A percentile compares a stretch with the other conserved stretches of the same genome.
These are phyloP conservation scores for Aspergillus versicolor DNA, from an alignment of 2,329 filamentous ascomycete genomes.

Conservation along the genomic window DNA sequence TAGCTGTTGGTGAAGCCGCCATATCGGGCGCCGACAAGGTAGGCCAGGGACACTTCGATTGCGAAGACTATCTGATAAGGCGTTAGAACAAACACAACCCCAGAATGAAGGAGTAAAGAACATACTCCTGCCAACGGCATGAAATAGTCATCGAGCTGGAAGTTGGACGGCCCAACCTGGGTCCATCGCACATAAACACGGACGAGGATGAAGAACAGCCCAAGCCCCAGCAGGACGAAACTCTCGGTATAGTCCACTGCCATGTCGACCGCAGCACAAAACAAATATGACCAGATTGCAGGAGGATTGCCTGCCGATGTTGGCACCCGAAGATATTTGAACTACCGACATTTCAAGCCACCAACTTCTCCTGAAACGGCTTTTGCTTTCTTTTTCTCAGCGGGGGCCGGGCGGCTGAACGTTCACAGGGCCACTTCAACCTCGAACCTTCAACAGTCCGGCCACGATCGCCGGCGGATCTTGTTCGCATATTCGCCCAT, in stretches of 20 bases:
- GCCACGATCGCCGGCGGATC: too few relatives aligned
- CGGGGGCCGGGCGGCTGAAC: too few relatives aligned
- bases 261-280: too few relatives aligned
- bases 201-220: constrained; percentile 48
- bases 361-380: too few relatives aligned
- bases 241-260: constrained; percentile 30
- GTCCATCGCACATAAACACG: constrained; percentile 50
- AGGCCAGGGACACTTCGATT: constrained; percentile 48
- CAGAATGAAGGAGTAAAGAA: not conserved
- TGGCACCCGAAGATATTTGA: too few relatives aligned
- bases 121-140: constrained; percentile 53
- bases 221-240: constrained; percentile 52
- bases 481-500: too few relatives aligned
- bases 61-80: constrained; percentile 46
- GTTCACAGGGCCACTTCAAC: too few relatives aligned
- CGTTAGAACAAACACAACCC: not conserved
- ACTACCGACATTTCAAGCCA: too few relatives aligned
- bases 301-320: too few relatives aligned
- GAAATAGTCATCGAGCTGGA: constrained; percentile 57
- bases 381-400: too few relatives aligned
- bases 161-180: constrained; percentile 44
- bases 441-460: too few relatives aligned
- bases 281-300: too few relatives aligned
- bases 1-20: constrained; percentile 56
- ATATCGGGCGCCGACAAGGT: constrained; percentile 48